These are phyloP conservation scores for Brachypodium distachyon DNA, from an alignment of 202 grass and related monocot genomes.

Conservation along the genomic window DNA sequence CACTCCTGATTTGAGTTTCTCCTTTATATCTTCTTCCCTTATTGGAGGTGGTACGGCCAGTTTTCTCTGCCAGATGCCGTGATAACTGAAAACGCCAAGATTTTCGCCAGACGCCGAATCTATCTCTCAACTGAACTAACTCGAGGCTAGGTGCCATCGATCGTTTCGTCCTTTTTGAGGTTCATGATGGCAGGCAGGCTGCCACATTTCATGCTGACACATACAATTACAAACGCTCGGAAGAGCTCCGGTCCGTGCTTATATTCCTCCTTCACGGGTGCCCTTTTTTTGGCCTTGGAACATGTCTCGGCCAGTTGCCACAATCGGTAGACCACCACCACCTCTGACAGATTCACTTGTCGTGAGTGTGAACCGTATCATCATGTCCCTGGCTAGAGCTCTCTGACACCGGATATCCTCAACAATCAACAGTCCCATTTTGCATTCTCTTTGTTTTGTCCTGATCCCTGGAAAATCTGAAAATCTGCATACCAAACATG, in stretches of 20 bases:
- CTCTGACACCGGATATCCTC: background rate
- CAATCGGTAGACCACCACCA: background rate
- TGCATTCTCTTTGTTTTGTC: background rate
- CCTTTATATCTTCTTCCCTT: background rate
- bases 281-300: background rate
- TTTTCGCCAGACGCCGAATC: background rate
- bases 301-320: background rate
- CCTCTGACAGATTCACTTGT: background rate
- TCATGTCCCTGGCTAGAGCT: background rate
- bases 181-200: slow-evolving; percentile 8
- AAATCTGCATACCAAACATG: too few relatives aligned
- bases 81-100: background rate
- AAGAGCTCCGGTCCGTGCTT: background rate
- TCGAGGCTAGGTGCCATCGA: background rate
- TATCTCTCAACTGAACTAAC: background rate
- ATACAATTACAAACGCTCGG: background rate
- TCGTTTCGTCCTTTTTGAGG: background rate
- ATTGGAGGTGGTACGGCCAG: background rate
- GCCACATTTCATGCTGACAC: slow-evolving; percentile 2
- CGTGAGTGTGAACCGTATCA: background rate
- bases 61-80: background rate
- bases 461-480: background rate
- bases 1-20: background rate
- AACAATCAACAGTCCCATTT: background rate
- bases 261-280: slow-evolving; percentile 12